Evolutionary conservation across 2,329 filamentous ascomycete genomes (phyloP), one percentile per base, ranked within the genome.

Genomic region (Ophiosphaerella korrae): DNA sequence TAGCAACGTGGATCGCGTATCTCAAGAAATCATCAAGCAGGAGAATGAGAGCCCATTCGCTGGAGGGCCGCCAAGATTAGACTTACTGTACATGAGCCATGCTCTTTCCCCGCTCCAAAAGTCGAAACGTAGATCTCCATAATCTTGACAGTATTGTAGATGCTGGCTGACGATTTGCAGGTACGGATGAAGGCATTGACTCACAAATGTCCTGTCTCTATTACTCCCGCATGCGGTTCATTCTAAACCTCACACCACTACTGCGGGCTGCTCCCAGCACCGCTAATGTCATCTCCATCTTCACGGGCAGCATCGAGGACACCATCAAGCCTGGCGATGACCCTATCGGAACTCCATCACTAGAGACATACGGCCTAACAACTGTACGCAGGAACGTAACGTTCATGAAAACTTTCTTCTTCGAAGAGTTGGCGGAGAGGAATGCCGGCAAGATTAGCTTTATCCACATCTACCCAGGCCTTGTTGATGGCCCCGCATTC

Each of bases 171-270:
- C 74, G 4, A 49, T 2, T 37, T 71, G 68, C 29, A 67, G 75
- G 8, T 53, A 68, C 24, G 53, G 64, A 46, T 6, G 75, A 77
- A 63, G 72, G 71, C 6, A 54, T 76, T 1, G 68, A 75, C 40
- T 53, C 60, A 7, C 71, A 71, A 42, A 61, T 68, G 54, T 57
- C 58, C 4, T 60, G 65, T 32, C 65, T 63, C 26, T 77, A 63
- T 39, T 74, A 77, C 57, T 64, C 69, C 6, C 74, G 75, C 23
- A 66, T 65, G 36, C 69, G 74, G n/a, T 76, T 77, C 56, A 67
- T 70, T 14, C 45, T 64, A 14, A 71, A 73, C 23, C 66, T 78
- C 6, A 59, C 72, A 0, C 74, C 74, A 1, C 61, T 75, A 2
- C 60, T 77, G 6, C 55, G 57, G 3, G 52, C 56, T 5, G 60